Evolutionary conservation across 352 stramenopile species (phyloP).

Genomic region (Lagenidium sp.): DNA sequence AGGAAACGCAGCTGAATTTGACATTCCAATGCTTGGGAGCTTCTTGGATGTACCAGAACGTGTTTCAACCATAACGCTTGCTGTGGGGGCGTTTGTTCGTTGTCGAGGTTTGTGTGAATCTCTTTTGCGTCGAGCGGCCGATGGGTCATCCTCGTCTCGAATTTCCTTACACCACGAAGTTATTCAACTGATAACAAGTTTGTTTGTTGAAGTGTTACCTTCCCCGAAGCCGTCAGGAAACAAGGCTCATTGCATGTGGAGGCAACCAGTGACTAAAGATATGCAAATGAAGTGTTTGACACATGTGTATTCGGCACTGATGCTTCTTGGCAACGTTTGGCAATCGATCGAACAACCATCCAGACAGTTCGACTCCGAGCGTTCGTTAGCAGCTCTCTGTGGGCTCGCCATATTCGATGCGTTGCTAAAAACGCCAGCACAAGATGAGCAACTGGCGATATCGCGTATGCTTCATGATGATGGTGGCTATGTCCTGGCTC

Average conservation of each 20-base stretch:
- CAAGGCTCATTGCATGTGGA: constrained; percentile 52
- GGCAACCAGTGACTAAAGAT: constrained; percentile 55
- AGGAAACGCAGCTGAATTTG: constrained; percentile 57
- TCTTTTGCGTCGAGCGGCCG: constrained; percentile 65
- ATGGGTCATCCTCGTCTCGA: constrained; percentile 87
- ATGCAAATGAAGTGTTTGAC: constrained; percentile 77
- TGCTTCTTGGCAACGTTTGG: constrained; percentile 81
- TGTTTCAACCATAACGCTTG: constrained; percentile 63
- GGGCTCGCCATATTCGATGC: constrained; percentile 76
- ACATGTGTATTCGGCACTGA: constrained; percentile 62
- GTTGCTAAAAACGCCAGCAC: constrained; percentile 66
- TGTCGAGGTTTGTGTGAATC: constrained; percentile 73
- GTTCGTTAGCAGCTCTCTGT: constrained; percentile 69
- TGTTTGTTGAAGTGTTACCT: constrained; percentile 79
- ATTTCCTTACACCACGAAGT: constrained; percentile 85
- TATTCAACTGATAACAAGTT: constrained; percentile 73
- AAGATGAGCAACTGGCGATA: constrained; percentile 67
- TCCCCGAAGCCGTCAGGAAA: constrained; percentile 31
- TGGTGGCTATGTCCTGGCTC: constrained; percentile 68
- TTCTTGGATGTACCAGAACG: constrained; percentile 80
- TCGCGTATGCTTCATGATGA: constrained; percentile 77
- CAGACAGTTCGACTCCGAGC: constrained; percentile 82
- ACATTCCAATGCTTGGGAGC: constrained; percentile 58
- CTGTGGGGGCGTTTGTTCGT: constrained; percentile 71
- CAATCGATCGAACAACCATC: constrained; percentile 84